phyloP scores from a whole-genome alignment of 192 early-diverging fungal genomes.

The Rhizoclosmatium globosum region DNA sequence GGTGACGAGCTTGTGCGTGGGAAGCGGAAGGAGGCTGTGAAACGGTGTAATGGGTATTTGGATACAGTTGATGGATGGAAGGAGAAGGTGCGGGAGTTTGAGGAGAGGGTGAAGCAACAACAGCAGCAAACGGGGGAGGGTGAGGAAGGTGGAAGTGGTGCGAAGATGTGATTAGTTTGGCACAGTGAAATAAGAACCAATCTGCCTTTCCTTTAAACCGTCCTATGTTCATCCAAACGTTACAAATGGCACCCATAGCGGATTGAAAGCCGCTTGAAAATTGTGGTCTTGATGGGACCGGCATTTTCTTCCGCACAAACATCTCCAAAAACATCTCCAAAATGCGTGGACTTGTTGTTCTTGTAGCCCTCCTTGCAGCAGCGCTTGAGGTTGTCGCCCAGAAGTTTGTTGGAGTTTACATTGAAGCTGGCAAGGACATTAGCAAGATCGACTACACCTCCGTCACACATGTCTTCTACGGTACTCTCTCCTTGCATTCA shows the following conservation, averaged over 20 bases:
- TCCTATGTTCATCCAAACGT: too few relatives aligned
- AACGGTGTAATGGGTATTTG: constrained; percentile 74
- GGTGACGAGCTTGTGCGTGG: constrained; percentile 76
- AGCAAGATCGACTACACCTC: not conserved
- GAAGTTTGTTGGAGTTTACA: not conserved
- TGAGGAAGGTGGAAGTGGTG: too few relatives aligned
- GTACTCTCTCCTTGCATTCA: not conserved
- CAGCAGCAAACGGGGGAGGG: too few relatives aligned
- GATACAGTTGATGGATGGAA: constrained; percentile 79
- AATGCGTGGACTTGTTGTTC: too few relatives aligned
- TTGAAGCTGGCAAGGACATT: not conserved
- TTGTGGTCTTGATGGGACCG: too few relatives aligned
- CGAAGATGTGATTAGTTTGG: too few relatives aligned
- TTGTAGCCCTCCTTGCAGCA: not conserved
- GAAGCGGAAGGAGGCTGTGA: constrained; percentile 77
- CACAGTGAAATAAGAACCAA: too few relatives aligned
- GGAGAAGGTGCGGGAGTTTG: constrained; percentile 51
- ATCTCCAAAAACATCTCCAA: too few relatives aligned
- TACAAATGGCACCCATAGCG: too few relatives aligned
- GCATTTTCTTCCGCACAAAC: too few relatives aligned
- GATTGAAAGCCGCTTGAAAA: too few relatives aligned
- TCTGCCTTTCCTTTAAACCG: too few relatives aligned
- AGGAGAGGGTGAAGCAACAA: not conserved
- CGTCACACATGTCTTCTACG: not conserved
- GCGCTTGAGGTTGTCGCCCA: not conserved